Evolutionary conservation across 768 basidiomycete species (phyloP), one percentile per base, ranked within the genome.

Genomic region (Termitomyces sp.): DNA sequence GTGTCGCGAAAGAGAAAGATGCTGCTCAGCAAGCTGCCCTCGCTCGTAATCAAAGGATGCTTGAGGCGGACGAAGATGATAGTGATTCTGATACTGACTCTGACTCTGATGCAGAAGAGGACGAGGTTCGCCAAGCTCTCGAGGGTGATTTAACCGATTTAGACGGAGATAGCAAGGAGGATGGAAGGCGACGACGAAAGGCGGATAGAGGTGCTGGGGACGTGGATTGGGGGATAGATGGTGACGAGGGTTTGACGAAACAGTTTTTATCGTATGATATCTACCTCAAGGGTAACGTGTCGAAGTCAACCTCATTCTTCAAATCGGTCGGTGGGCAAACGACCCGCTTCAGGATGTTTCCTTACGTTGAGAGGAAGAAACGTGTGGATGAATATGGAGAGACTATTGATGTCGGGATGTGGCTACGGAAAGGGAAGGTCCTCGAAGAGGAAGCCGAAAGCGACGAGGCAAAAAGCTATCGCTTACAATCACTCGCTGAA

Each of bases 311-410:
- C 1, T 87, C 88, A 2, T 95, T 94, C 75, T 96, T 95, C 80
- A 94, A 93, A 71, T 88, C 77, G 59, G 76, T 84, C 9, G 85
- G 84, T 14, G 78, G 80, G 10, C 87, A 89, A 64, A 76, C 82
- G 16, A 91, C 90, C 63, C 79, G 97, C 55, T 98, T 91, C 71
- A 82, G 96, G 63, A 98, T 98, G 95, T 98, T 98, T 75, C 97
- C 97, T 0, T 95, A 93, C 64, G 85, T 96, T 32, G 96, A 98
- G 74, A 89, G 92, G 73, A 92, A 89, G 68, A 78, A 93, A 64
- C 82, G 91, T 64, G 91, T 98, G 23, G 97, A 99, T 69, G 92
- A 91, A 64, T 99, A 93, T 69, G 97, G 97, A 9, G 97, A 99
- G 77, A 89, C 87, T 10, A 79, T 98, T 54, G 97, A 98, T 71